Percentiles rank a stretch among this genome's conserved stretches.
Conservation (phyloP, 1,139 yeast genomes). For the Taiozyma sp. region DNA sequence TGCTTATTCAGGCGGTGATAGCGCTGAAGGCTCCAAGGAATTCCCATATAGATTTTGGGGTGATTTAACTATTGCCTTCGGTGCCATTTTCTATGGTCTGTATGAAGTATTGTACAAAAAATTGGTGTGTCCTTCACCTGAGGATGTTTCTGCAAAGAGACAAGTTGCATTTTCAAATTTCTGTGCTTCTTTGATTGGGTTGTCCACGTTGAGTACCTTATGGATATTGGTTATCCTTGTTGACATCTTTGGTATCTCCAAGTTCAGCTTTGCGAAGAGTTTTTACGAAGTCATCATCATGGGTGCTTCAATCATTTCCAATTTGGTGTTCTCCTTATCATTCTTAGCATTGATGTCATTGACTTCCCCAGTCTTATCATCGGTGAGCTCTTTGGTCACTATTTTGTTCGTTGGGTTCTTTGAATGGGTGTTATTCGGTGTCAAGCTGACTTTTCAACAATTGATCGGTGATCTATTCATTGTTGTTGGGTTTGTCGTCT, state of each 20-base stretch:
- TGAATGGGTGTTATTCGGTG: slow-evolving; percentile 71
- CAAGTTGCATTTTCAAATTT: slow-evolving; percentile 57
- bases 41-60: slow-evolving; percentile 69
- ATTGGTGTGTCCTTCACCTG: slow-evolving; percentile 69
- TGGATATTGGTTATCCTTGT: slow-evolving; percentile 46
- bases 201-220: slow-evolving; percentile 48
- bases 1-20: slow-evolving; percentile 59
- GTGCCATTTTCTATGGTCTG: slow-evolving; percentile 81
- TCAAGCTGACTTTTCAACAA: slow-evolving; percentile 43
- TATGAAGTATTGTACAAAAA: slow-evolving; percentile 83
- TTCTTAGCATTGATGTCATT: slow-evolving; percentile 78
- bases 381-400: slow-evolving; percentile 76
- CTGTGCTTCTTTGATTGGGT: slow-evolving; percentile 54
- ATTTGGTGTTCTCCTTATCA: slow-evolving; percentile 65
- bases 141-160: slow-evolving; percentile 45
- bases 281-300: slow-evolving; percentile 41
- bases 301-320: slow-evolving; percentile 50
- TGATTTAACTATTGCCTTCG: slow-evolving; percentile 63
- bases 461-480: slow-evolving; percentile 54
- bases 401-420: slow-evolving; percentile 76
- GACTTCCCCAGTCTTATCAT: slow-evolving; percentile 81
- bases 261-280: slow-evolving; percentile 51
- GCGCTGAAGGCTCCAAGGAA: slow-evolving; percentile 14
- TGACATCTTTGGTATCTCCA: slow-evolving; percentile 53
- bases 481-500: slow-evolving; percentile 60